Conservation (phyloP, 192 early-diverging fungal species). For the Phycomyces blakesleeanus region DNA sequence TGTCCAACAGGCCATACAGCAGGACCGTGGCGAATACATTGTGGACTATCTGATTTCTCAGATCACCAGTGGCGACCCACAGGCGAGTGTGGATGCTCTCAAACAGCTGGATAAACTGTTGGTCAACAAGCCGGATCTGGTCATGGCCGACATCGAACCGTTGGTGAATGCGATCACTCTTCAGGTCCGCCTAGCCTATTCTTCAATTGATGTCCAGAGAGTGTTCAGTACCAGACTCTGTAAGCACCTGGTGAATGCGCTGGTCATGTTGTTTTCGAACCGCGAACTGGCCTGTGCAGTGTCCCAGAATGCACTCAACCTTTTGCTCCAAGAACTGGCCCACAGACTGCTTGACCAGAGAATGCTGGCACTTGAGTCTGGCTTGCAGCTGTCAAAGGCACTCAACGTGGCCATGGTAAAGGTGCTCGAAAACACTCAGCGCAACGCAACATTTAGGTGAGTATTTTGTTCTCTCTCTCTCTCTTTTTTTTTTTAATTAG, state of each 20-base stretch:
- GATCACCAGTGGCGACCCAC: slow-evolving; percentile 60
- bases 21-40: slow-evolving; percentile 40
- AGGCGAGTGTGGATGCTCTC: slow-evolving; percentile 68
- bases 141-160: slow-evolving; percentile 59
- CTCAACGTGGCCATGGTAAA: slow-evolving; percentile 88
- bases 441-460: slow-evolving; percentile 71
- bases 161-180: slow-evolving; percentile 70
- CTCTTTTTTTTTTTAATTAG: slow-evolving; percentile 3
- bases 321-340: slow-evolving; percentile 74
- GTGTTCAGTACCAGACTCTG: slow-evolving; percentile 62
- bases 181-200: slow-evolving; percentile 72
- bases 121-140: slow-evolving; percentile 43
- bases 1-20: slow-evolving; percentile 24
- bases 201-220: slow-evolving; percentile 47
- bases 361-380: slow-evolving; percentile 56
- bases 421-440: slow-evolving; percentile 84
- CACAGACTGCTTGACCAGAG: slow-evolving; percentile 75
- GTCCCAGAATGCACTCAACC: slow-evolving; percentile 59
- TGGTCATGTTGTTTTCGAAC: slow-evolving; percentile 75
- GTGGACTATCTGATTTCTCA: slow-evolving; percentile 69
- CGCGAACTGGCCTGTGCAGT: slow-evolving; percentile 62
- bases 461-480: background rate
- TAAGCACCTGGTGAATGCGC: slow-evolving; percentile 73
- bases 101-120: slow-evolving; percentile 70
- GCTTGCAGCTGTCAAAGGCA: slow-evolving; percentile 59